phyloP scores from a whole-genome alignment of 2,329 filamentous ascomycete genomes.

The Alternaria ethzedia region DNA sequence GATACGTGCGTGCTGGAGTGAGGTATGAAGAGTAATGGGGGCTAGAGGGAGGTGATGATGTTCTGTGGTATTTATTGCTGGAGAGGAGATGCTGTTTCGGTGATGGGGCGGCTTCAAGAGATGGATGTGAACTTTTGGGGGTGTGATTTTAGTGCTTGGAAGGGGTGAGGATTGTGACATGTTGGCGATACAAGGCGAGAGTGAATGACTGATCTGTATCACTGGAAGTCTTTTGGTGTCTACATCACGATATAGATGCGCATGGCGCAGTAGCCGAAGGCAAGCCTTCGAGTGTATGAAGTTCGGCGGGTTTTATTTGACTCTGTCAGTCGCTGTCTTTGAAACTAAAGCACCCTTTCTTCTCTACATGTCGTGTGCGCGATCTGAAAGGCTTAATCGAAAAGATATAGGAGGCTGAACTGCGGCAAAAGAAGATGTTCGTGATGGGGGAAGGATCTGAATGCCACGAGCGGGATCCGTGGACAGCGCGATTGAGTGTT shows the following conservation, averaged over 20 bases:
- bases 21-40: not conserved
- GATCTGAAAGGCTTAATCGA: too few relatives aligned
- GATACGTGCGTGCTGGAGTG: not conserved
- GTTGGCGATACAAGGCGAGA: too few relatives aligned
- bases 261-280: too few relatives aligned
- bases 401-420: too few relatives aligned
- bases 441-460: not conserved
- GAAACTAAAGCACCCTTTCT: too few relatives aligned
- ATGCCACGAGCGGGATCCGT: not conserved
- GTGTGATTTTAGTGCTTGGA: not conserved
- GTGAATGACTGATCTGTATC: not conserved
- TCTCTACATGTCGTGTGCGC: too few relatives aligned
- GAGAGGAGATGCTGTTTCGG: not conserved
- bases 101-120: not conserved
- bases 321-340: too few relatives aligned
- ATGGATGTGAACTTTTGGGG: not conserved
- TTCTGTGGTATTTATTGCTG: not conserved
- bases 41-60: not conserved
- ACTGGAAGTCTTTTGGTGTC: rapidly evolving
- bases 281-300: too few relatives aligned
- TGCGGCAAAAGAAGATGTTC: too few relatives aligned
- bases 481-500: not conserved
- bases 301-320: too few relatives aligned
- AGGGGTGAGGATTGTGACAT: not conserved
- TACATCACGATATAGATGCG: not conserved